These are phyloP conservation scores for Mucuna pruriens DNA, from an alignment of 306 rosid genomes.

Conservation along the genomic window DNA sequence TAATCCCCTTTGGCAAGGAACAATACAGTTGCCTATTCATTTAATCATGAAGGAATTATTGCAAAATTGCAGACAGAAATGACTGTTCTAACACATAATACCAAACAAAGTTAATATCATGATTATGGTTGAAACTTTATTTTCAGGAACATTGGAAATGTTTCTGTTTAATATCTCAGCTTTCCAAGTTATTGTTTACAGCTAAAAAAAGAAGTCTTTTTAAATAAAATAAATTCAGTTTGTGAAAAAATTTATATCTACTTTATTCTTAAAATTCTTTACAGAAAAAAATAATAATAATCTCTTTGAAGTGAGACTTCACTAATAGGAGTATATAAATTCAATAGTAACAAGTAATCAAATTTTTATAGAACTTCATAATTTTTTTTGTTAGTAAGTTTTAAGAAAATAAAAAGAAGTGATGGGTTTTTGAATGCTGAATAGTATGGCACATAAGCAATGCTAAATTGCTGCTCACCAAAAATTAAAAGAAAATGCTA, in stretches of 20 bases:
- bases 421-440: background rate
- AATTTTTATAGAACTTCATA: background rate
- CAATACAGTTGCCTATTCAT: background rate
- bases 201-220: background rate
- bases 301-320: background rate
- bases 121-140: background rate
- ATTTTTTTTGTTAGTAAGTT: background rate
- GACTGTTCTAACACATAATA: background rate
- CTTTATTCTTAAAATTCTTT: background rate
- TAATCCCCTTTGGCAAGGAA: background rate
- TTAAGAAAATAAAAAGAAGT: background rate
- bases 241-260: background rate
- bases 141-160: background rate
- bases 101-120: background rate
- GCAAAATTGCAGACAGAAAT: background rate
- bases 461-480: background rate
- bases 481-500: background rate
- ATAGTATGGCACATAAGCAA: background rate
- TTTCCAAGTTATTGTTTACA: background rate
- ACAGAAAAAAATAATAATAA: background rate
- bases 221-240: background rate
- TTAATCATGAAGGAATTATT: slow-evolving; percentile 15
- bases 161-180: background rate
- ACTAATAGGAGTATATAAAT: background rate
- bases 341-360: background rate